Conservation (phyloP, 345 rosid species). For the Brassica cretica region DNA sequence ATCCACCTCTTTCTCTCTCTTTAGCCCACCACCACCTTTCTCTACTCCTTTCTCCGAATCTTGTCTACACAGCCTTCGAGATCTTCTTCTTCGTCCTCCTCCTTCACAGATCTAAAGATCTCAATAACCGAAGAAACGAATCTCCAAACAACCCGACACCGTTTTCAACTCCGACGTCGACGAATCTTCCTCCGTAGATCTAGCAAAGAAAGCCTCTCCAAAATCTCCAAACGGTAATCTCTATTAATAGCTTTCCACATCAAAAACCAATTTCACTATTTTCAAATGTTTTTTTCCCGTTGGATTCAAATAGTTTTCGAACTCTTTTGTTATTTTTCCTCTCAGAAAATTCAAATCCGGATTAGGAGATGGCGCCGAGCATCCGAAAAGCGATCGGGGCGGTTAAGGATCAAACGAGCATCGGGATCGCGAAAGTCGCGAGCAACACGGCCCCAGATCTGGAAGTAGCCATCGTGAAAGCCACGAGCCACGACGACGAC, state of each 20-base stretch:
- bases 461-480: constrained; percentile 89
- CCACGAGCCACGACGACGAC: constrained; percentile 91
- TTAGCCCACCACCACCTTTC: constrained; percentile 7
- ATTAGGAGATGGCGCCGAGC: constrained; percentile 59
- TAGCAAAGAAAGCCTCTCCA: constrained; percentile 4
- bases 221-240: constrained; percentile 31
- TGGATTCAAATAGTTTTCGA: not conserved
- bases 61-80: not conserved
- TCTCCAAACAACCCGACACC: not conserved
- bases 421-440: constrained; percentile 85
- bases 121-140: not conserved
- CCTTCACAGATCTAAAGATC: constrained; percentile 33
- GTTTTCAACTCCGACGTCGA: constrained; percentile 13
- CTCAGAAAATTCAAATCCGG: not conserved
- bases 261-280: not conserved
- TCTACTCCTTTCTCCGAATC: constrained; percentile 28
- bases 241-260: constrained; percentile 16
- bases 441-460: constrained; percentile 95
- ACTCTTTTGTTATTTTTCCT: not conserved
- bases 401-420: constrained; percentile 95
- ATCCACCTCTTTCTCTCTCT: constrained; percentile 21
- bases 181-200: constrained; percentile 14
- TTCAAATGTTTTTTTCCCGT: constrained; percentile 14
- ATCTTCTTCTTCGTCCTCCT: constrained; percentile 2
- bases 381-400: constrained; percentile 95